Percentiles rank a stretch among this genome's conserved stretches.
Conservation (phyloP, 768 basidiomycete genomes). For the Boletus rubroflammeus region DNA sequence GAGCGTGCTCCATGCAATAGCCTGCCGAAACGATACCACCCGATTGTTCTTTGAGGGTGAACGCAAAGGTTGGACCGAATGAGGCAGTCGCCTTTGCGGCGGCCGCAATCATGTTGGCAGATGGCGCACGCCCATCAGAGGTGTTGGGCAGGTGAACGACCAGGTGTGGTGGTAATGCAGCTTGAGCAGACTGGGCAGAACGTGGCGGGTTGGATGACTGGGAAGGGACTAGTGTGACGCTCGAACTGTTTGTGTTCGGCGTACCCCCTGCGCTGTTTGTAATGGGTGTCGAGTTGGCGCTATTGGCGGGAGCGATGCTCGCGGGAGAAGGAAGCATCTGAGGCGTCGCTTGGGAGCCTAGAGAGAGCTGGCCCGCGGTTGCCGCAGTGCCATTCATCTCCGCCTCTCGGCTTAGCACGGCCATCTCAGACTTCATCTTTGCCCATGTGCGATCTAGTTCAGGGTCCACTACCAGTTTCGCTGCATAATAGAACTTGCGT, state of each 20-base stretch:
- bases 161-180: constrained; percentile 41
- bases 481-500: constrained; percentile 45
- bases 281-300: constrained; percentile 75
- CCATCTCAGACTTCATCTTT: constrained; percentile 34
- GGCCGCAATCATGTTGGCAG: constrained; percentile 27
- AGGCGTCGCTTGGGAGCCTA: constrained; percentile 44
- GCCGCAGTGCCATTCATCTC: constrained; percentile 31
- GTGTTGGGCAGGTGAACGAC: constrained; percentile 27
- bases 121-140: constrained; percentile 29
- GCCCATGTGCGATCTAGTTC: constrained; percentile 33
- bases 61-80: constrained; percentile 26
- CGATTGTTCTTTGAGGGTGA: constrained; percentile 29
- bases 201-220: constrained; percentile 28
- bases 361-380: constrained; percentile 24
- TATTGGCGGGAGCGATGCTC: constrained; percentile 61
- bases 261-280: constrained; percentile 52
- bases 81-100: constrained; percentile 31
- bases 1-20: constrained; percentile 44
- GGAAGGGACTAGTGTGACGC: constrained; percentile 22
- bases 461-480: constrained; percentile 32
- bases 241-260: constrained; percentile 39
- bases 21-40: constrained; percentile 41
- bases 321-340: constrained; percentile 80
- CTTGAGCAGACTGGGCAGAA: constrained; percentile 27
- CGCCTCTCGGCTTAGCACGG: constrained; percentile 31